Conservation (phyloP, 805 yeast genomes). For the Ogataea degrootiae region DNA sequence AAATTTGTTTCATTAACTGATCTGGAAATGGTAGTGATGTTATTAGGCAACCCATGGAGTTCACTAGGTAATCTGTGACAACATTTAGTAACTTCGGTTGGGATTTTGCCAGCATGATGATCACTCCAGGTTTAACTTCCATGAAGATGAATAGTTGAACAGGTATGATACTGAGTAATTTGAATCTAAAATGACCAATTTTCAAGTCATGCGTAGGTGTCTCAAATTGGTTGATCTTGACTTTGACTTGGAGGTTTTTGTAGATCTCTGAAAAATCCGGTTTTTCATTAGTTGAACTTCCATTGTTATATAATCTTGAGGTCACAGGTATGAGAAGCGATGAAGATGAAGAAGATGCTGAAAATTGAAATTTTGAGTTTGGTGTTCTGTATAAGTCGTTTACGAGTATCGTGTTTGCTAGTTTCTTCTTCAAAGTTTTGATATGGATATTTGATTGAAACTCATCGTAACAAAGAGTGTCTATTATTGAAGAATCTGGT, state of each 20-base stretch:
- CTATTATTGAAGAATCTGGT: conserved; percentile 18
- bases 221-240: conserved; percentile 19
- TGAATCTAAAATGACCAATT: conserved; percentile 28
- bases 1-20: conserved; percentile 7
- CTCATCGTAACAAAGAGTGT: conserved; percentile 22
- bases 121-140: conserved; percentile 17
- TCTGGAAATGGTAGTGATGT: conserved; percentile 11
- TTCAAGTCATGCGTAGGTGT: conserved; percentile 3
- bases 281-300: conserved; percentile 17
- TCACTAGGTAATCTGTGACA: conserved; percentile 18
- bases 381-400: conserved; percentile 19
- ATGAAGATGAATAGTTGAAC: conserved; percentile 26
- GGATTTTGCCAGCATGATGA: conserved; percentile 16
- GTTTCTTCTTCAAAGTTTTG: conserved; percentile 11
- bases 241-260: conserved; percentile 17
- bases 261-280: conserved; percentile 21
- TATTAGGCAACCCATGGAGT: conserved; percentile 20
- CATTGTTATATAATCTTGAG: conserved; percentile 19
- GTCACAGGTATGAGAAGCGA: conserved; percentile 17
- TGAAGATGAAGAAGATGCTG: conserved; percentile 1
- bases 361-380: neutral
- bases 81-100: conserved; percentile 19
- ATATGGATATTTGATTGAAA: conserved; percentile 15
- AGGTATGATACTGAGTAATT: conserved; percentile 22
- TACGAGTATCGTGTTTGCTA: conserved; percentile 18